phyloP scores from a whole-genome alignment of 2,329 filamentous ascomycete genomes.

The Claviceps sp. region DNA sequence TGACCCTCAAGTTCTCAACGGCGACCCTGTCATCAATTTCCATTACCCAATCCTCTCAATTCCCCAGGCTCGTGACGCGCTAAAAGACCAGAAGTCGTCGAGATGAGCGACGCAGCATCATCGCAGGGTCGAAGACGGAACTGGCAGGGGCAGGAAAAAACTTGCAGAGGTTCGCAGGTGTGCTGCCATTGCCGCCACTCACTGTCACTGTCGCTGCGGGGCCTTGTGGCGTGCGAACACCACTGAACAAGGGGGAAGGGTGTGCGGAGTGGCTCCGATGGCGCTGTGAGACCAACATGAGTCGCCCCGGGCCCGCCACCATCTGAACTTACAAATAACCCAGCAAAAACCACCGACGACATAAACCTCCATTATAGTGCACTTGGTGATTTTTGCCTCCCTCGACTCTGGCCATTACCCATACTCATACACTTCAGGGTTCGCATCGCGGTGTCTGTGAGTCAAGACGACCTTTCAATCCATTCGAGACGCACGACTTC shows the following conservation, averaged over 20 bases:
- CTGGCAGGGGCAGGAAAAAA: too few relatives aligned
- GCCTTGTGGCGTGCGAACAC: too few relatives aligned
- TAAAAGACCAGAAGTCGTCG: neutral
- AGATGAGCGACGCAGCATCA: too few relatives aligned
- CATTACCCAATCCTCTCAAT: constrained; percentile 9
- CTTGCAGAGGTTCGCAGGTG: too few relatives aligned
- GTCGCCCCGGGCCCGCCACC: too few relatives aligned
- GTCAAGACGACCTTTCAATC: neutral
- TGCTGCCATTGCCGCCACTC: too few relatives aligned
- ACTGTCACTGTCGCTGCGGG: too few relatives aligned
- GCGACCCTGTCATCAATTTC: constrained; percentile 5
- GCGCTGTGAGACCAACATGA: too few relatives aligned
- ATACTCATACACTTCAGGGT: neutral
- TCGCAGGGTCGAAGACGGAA: too few relatives aligned
- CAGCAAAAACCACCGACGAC: constrained; percentile 2
- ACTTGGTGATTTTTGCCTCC: neutral
- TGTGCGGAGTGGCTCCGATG: too few relatives aligned
- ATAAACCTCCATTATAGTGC: neutral
- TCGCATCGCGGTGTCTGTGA: too few relatives aligned
- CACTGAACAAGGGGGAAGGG: too few relatives aligned
- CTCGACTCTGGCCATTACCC: neutral
- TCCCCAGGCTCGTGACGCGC: constrained; percentile 1
- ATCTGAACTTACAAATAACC: neutral
- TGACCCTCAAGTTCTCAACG: constrained; percentile 3
- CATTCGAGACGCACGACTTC: neutral